phyloP scores from a whole-genome alignment of 2,329 filamentous ascomycete genomes.

The Hypoxylon rubiginosum region DNA sequence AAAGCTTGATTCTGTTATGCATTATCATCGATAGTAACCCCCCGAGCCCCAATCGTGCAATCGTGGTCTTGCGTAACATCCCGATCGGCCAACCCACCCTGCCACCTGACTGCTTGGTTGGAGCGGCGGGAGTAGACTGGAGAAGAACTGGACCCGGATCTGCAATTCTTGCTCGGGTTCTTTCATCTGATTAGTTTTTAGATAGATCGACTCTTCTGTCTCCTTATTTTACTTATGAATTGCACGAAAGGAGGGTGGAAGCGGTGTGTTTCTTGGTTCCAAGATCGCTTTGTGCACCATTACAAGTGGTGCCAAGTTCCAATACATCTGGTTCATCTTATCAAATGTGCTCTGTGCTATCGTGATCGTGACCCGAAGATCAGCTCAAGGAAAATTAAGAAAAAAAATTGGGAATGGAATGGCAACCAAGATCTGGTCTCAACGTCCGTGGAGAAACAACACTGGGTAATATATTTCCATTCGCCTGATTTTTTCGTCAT shows the following conservation, averaged over 20 bases:
- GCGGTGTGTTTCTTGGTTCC: neutral
- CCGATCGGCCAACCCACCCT: slow-evolving; percentile 12
- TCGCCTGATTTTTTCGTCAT: slow-evolving; percentile 35
- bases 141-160: slow-evolving; percentile 24
- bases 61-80: neutral
- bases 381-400: slow-evolving; percentile 12
- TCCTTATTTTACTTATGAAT: slow-evolving; percentile 12
- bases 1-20: slow-evolving; percentile 38
- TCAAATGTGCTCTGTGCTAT: slow-evolving; percentile 3
- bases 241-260: neutral
- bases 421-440: slow-evolving; percentile 34
- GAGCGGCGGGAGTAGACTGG: neutral
- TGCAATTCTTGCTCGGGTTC: slow-evolving; percentile 9
- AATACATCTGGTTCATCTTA: neutral
- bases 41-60: slow-evolving; percentile 3
- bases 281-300: neutral
- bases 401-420: slow-evolving; percentile 24
- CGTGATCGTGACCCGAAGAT: slow-evolving; percentile 13
- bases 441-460: slow-evolving; percentile 23
- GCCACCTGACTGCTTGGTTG: neutral
- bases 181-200: slow-evolving; percentile 12
- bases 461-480: neutral
- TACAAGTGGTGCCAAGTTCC: neutral
- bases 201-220: slow-evolving; percentile 1
- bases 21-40: slow-evolving; percentile 33